Base-by-base conservation (phyloP, 352 stramenopile species). In the Pythium monospermum region DNA sequence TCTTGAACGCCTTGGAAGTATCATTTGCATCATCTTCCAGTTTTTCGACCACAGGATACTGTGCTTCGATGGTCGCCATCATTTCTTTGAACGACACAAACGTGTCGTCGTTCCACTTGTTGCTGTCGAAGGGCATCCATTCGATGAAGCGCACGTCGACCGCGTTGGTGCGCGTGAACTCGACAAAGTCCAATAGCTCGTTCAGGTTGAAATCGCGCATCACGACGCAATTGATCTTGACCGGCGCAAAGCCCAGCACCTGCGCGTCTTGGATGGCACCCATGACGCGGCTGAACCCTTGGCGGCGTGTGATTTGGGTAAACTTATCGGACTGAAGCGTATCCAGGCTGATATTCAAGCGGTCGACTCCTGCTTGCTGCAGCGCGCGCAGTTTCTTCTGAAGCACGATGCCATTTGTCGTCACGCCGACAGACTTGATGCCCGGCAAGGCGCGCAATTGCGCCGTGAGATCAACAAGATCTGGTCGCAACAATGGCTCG, bases 61-160 rank as follows among this genome's bases (percentile, higher is more conserved):
- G 33, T 10, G 54, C 37, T 35, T 61, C 50, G 27, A 91, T 83
- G 8, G 63, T 39, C 10, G 54, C 41, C 51, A 97, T 70, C 91
- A 98, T 98, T 57, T 98, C 91, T 18, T 76, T 66, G 61, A 97
- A 98, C 15, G 86, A 82, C 7, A 99, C 73, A 61, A 98, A 98
- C 35, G 80, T 91, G 39, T 78, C 64, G 43, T 91, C 78, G 52
- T 95, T 91, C 96, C 96, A 99, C 32, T 79, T 69, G 70, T 99
- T 99, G 63, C 94, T 94, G 64, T 98, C 90, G 56, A 99, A 99
- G 12, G 96, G 96, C 96, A 99, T 99, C 90, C 94, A 99, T 80
- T 99, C 96, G 60, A 99, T 99, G 62, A 99, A 99, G 25, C 96
- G 87, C 36, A 99, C 83, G 49, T 98, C 87, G 11, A 99, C 71